Percentiles rank a stretch among this genome's conserved stretches.
Evolutionary conservation across 2,329 filamentous ascomycete genomes (phyloP).

Genomic region (Ramularia collo-cygni): DNA sequence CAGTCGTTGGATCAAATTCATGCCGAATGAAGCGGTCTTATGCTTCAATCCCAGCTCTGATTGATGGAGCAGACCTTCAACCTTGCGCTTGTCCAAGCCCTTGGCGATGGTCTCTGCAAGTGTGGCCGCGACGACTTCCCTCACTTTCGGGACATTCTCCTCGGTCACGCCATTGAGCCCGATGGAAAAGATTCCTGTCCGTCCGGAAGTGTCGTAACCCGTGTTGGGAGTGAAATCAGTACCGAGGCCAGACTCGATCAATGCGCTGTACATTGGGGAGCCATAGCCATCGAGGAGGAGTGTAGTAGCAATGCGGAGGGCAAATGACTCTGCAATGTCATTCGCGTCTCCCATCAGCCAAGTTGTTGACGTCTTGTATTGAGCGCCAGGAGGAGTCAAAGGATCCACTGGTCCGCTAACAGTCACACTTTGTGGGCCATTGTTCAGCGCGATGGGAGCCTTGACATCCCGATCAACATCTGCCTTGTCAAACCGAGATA

Average conservation of each 20-base stretch:
- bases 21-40: conserved; percentile 92
- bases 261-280: conserved; percentile 79
- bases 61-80: conserved; percentile 90
- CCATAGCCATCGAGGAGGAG: conserved; percentile 91
- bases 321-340: conserved; percentile 82
- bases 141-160: conserved; percentile 69
- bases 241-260: conserved; percentile 85
- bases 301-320: conserved; percentile 71
- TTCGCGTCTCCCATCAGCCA: conserved; percentile 83
- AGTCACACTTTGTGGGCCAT: conserved; percentile 61
- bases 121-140: conserved; percentile 65
- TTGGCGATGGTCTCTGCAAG: conserved; percentile 62
- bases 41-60: conserved; percentile 89
- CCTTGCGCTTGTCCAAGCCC: conserved; percentile 83
- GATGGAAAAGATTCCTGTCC: conserved; percentile 76
- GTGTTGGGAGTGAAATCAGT: conserved; percentile 93
- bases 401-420: conserved; percentile 80
- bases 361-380: conserved; percentile 88
- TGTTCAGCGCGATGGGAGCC: conserved; percentile 62
- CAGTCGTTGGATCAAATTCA: conserved; percentile 79
- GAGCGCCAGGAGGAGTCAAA: conserved; percentile 74
- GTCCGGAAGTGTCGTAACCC: conserved; percentile 74
- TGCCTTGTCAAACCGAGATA: conserved; percentile 67
- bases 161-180: conserved; percentile 85
- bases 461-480: conserved; percentile 66